These are phyloP conservation scores for Sugiyamaella japonica DNA, from an alignment of 1,139 yeast species.

Conservation along the genomic window DNA sequence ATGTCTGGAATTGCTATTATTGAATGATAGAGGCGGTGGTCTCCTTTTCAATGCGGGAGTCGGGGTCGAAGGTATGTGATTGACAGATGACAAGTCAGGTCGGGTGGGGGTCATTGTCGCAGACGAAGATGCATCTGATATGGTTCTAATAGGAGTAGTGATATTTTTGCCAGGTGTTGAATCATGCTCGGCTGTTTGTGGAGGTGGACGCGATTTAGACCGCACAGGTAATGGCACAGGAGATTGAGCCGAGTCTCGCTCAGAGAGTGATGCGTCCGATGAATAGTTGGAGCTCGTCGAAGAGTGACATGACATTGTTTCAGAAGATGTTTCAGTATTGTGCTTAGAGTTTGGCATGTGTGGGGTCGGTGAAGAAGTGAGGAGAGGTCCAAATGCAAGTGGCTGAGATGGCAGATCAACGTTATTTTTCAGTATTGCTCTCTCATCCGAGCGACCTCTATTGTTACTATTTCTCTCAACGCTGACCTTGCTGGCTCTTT, in stretches of 20 bases:
- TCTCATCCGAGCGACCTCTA: neutral
- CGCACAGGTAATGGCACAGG: neutral
- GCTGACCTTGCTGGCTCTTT: conserved; percentile 7
- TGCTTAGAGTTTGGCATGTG: neutral
- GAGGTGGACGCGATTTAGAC: neutral
- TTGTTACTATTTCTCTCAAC: conserved; percentile 1
- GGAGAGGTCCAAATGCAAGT: neutral
- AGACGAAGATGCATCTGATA: neutral
- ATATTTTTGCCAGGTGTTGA: neutral
- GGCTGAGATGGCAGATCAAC: neutral
- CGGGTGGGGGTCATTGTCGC: neutral
- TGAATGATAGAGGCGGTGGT: conserved; percentile 18
- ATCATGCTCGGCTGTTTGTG: neutral
- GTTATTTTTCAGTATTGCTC: neutral
- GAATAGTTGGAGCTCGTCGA: neutral
- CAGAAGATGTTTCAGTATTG: neutral
- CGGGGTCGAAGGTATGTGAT: neutral
- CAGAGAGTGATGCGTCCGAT: neutral
- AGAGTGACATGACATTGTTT: neutral
- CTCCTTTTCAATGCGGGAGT: conserved; percentile 9
- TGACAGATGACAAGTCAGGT: neutral
- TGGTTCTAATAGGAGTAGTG: neutral
- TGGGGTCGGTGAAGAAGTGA: neutral
- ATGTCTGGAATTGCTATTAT: neutral
- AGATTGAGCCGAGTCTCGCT: neutral